Conservation (phyloP, 352 stramenopile genomes). For the Pythium chondricola region DNA sequence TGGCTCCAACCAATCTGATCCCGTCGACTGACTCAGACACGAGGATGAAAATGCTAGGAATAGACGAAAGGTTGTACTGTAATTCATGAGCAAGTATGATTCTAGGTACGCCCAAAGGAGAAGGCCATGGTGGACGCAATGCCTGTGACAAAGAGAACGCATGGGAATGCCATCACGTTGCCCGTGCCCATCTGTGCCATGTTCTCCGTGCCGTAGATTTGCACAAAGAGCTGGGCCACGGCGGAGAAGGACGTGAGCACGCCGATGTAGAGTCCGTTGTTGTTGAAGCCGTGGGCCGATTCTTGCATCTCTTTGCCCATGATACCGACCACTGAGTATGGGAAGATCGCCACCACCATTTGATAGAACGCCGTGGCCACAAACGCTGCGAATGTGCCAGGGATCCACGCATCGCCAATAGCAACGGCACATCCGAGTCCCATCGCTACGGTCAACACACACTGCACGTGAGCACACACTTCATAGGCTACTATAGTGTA, state of each 20-base stretch:
- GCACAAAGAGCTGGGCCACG: conserved; percentile 59
- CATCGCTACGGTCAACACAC: conserved; percentile 23
- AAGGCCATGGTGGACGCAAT: conserved; percentile 41
- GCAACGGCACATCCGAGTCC: conserved; percentile 46
- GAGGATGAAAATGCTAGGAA: no score
- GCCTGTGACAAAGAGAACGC: conserved; percentile 48
- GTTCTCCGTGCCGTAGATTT: conserved; percentile 64
- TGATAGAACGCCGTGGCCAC: conserved; percentile 56
- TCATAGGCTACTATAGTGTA: not conserved
- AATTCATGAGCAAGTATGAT: no score
- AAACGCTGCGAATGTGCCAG: conserved; percentile 48
- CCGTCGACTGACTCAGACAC: no score
- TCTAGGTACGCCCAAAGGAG: conserved; percentile 18
- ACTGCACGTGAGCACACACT: not conserved
- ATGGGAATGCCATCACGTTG: conserved; percentile 55
- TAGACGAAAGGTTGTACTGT: no score
- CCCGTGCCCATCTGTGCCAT: conserved; percentile 52
- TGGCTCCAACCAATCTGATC: no score
- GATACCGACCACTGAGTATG: conserved; percentile 74
- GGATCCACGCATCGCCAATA: conserved; percentile 35
- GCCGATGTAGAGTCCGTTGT: conserved; percentile 74
- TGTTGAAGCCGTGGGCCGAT: conserved; percentile 64
- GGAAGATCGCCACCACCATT: conserved; percentile 56
- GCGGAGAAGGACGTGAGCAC: conserved; percentile 64
- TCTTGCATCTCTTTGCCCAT: conserved; percentile 75